phyloP scores from a whole-genome alignment of 108 stramenopile species.

The Cyclotella distinguenda region DNA sequence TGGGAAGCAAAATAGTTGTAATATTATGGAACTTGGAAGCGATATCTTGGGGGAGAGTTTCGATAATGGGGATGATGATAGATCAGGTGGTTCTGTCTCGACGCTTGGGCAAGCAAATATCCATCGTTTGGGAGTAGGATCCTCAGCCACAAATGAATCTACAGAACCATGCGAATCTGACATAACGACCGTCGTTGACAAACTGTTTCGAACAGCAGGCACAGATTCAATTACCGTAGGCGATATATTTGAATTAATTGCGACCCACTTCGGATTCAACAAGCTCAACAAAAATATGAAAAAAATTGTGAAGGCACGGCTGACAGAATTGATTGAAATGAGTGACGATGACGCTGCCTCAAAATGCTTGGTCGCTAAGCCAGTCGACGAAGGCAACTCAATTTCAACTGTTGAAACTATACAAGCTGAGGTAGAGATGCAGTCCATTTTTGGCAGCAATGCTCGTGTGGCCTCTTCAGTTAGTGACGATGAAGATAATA shows the following conservation, averaged over 20 bases:
- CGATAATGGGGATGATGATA: too few relatives aligned
- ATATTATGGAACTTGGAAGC: too few relatives aligned
- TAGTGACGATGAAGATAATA: too few relatives aligned
- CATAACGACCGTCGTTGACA: conserved; percentile 28
- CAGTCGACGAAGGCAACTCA: conserved; percentile 11
- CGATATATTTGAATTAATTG: conserved; percentile 28
- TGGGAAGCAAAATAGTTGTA: too few relatives aligned
- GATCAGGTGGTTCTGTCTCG: too few relatives aligned
- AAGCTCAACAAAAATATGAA: conserved; percentile 34
- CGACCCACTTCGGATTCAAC: conserved; percentile 21
- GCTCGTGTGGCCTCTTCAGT: too few relatives aligned
- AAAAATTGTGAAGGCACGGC: conserved; percentile 35
- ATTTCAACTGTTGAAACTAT: too few relatives aligned
- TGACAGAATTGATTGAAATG: conserved; percentile 46
- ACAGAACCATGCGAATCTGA: conserved; percentile 19
- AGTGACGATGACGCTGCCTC: too few relatives aligned
- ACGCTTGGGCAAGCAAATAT: neutral
- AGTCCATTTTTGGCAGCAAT: too few relatives aligned
- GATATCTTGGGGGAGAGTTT: too few relatives aligned
- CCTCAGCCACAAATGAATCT: neutral
- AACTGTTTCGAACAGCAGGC: conserved; percentile 37
- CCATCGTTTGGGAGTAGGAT: neutral
- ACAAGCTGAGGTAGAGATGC: too few relatives aligned
- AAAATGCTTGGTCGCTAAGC: too few relatives aligned
- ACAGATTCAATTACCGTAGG: conserved; percentile 44